A percentile compares a stretch with the other conserved stretches of the same genome.
Evolutionary conservation across 345 rosid genomes (phyloP).

Genomic region (Pseudoturritis turrita): DNA sequence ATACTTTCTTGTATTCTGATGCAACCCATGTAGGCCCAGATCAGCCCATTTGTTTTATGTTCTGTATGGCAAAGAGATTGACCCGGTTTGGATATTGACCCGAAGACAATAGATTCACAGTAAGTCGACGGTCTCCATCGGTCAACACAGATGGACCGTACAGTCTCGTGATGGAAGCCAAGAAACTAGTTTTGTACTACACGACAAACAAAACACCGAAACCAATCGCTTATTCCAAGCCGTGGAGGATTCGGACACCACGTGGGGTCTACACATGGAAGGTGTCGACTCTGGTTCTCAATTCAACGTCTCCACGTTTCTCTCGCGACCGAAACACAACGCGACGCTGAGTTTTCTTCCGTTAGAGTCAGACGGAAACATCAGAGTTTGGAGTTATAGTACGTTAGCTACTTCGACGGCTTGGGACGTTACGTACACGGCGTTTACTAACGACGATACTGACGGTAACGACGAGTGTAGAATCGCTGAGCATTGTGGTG

Average conservation of each 20-base stretch:
- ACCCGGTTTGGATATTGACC: too few relatives aligned
- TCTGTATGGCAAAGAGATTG: too few relatives aligned
- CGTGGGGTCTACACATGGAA: neutral
- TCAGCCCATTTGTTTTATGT: too few relatives aligned
- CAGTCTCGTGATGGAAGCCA: constrained; percentile 40
- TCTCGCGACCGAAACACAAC: constrained; percentile 34
- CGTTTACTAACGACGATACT: neutral
- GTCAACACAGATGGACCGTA: constrained; percentile 33
- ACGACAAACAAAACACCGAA: constrained; percentile 19
- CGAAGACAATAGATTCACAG: too few relatives aligned
- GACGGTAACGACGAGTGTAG: constrained; percentile 1
- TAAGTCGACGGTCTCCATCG: constrained; percentile 34
- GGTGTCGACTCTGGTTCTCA: neutral
- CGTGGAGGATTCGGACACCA: constrained; percentile 9
- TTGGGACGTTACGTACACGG: neutral
- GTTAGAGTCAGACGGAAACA: neutral
- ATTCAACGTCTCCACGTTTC: neutral
- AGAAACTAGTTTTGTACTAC: constrained; percentile 26
- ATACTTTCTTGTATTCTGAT: too few relatives aligned
- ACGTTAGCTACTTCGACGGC: neutral
- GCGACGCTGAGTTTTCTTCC: constrained; percentile 33
- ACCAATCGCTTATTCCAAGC: constrained; percentile 27
- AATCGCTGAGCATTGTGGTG: neutral
- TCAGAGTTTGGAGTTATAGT: neutral
- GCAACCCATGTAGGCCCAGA: too few relatives aligned